Conservation (phyloP, 2,329 filamentous ascomycete genomes). For the Gnomoniopsis sp. region DNA sequence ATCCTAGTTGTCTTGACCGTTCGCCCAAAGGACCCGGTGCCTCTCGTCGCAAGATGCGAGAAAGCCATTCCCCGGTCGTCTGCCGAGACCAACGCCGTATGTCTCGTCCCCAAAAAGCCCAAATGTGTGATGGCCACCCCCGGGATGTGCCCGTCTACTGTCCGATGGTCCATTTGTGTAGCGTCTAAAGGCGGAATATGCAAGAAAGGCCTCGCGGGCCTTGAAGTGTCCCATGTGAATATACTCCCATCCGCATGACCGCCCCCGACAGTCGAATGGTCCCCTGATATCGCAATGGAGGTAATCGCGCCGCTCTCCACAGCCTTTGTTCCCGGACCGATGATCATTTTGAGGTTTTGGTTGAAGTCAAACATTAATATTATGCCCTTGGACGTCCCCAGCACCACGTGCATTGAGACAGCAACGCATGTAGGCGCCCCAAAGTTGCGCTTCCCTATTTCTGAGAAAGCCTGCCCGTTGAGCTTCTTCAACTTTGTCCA, state of each 20-base stretch:
- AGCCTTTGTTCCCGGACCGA: conserved; percentile 90
- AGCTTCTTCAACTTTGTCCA: conserved; percentile 95
- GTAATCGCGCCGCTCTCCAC: conserved; percentile 88
- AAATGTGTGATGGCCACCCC: conserved; percentile 80
- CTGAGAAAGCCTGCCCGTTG: conserved; percentile 85
- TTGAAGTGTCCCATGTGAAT: conserved; percentile 91
- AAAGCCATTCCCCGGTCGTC: conserved; percentile 97
- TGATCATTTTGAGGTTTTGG: conserved; percentile 89
- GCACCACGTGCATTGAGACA: conserved; percentile 80
- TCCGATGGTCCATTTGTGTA: conserved; percentile 61
- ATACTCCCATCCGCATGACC: conserved; percentile 89
- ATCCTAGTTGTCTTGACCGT: conserved; percentile 88
- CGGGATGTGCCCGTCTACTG: conserved; percentile 77
- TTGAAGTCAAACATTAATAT: conserved; percentile 97
- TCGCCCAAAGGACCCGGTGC: conserved; percentile 79
- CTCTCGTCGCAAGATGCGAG: conserved; percentile 89
- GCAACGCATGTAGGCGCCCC: conserved; percentile 86
- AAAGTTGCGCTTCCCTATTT: conserved; percentile 88
- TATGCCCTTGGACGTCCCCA: conserved; percentile 92
- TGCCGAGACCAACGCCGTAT: conserved; percentile 91
- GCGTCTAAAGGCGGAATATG: conserved; percentile 74
- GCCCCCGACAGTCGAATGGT: conserved; percentile 86
- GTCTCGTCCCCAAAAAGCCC: conserved; percentile 90
- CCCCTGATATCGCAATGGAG: conserved; percentile 84
- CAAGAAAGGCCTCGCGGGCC: conserved; percentile 82